Conservation (phyloP, 2,329 filamentous ascomycete species). For the Phialophora chinensis region DNA sequence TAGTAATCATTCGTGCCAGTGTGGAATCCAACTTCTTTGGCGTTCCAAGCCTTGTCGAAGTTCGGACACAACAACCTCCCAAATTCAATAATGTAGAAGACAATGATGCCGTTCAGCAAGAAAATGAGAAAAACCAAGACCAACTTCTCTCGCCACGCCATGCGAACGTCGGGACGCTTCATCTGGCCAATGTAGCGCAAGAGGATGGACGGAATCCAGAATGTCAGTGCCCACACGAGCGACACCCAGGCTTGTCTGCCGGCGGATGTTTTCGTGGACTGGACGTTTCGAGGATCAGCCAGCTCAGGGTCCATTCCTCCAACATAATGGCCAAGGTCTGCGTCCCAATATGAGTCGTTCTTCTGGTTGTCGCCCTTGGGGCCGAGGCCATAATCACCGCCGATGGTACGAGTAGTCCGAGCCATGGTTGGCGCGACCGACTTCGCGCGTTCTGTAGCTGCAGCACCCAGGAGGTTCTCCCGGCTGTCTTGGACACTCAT, state of each 20-base stretch:
- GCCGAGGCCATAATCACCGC: conserved; percentile 88
- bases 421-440: conserved; percentile 66
- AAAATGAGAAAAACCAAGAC: conserved; percentile 81
- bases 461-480: conserved; percentile 70
- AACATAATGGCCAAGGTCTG: conserved; percentile 68
- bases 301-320: conserved; percentile 77
- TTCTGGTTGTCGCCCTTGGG: conserved; percentile 80
- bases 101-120: conserved; percentile 76
- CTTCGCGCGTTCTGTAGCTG: conserved; percentile 58
- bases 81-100: conserved; percentile 93
- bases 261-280: conserved; percentile 68
- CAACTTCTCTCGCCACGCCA: conserved; percentile 97
- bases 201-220: conserved; percentile 88
- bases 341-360: conserved; percentile 73
- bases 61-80: conserved; percentile 87
- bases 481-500: conserved; percentile 65
- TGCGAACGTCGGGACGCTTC: conserved; percentile 94
- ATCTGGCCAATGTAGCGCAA: conserved; percentile 86
- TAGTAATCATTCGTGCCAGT: conserved; percentile 77
- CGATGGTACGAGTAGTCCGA: conserved; percentile 60
- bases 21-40: conserved; percentile 72
- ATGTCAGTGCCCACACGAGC: conserved; percentile 85
- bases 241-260: conserved; percentile 78
- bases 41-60: conserved; percentile 85
- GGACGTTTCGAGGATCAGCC: conserved; percentile 76